phyloP scores from a whole-genome alignment of 768 basidiomycete species.

The Boletus edulis region DNA sequence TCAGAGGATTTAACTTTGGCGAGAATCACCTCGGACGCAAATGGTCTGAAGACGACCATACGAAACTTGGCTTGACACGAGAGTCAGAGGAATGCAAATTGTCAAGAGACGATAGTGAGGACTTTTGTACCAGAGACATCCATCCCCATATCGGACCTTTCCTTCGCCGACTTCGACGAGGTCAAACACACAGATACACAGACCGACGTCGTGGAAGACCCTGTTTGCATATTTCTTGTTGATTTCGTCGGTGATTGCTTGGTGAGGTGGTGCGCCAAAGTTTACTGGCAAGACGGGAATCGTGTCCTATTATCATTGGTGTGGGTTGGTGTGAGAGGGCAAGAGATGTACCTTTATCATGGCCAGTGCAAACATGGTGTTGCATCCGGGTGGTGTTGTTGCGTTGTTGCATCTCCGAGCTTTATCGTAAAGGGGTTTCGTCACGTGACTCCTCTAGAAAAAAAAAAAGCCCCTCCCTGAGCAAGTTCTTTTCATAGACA shows the following conservation, averaged over 20 bases:
- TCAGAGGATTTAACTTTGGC: slow-evolving; percentile 89
- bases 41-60: slow-evolving; percentile 89
- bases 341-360: slow-evolving; percentile 37
- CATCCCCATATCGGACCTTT: slow-evolving; percentile 92
- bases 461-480: not conserved
- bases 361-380: slow-evolving; percentile 45
- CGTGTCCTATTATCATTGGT: slow-evolving; percentile 62
- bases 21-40: slow-evolving; percentile 83
- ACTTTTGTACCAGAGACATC: slow-evolving; percentile 95
- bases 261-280: slow-evolving; percentile 73
- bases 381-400: too few relatives aligned
- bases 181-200: slow-evolving; percentile 90
- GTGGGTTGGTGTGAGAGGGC: not conserved
- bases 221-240: slow-evolving; percentile 97
- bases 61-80: slow-evolving; percentile 71
- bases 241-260: slow-evolving; percentile 79
- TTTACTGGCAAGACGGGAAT: slow-evolving; percentile 86
- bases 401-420: too few relatives aligned
- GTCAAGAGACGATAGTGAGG: not conserved
- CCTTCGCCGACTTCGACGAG: slow-evolving; percentile 85
- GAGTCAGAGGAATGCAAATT: slow-evolving; percentile 2
- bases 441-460: slow-evolving; percentile 16
- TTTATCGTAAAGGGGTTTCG: not conserved
- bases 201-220: slow-evolving; percentile 85
- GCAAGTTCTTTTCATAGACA: not conserved